A percentile compares a stretch with the other conserved stretches of the same genome.
Evolutionary conservation across 1,284 basidiomycete genomes (phyloP).

Genomic region (Wallemia mellicola): DNA sequence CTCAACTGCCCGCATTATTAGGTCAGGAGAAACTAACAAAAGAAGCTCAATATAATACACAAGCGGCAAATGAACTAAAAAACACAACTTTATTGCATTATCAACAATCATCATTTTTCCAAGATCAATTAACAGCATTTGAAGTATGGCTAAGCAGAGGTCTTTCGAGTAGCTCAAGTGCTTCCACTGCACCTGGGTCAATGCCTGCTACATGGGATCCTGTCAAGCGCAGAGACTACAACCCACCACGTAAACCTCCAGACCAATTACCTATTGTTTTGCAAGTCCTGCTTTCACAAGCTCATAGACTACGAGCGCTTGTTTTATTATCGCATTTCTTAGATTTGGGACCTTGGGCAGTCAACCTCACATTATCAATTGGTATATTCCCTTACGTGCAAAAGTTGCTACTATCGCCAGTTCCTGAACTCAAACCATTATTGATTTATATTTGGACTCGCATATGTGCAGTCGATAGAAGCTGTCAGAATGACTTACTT

Average conservation of each 20-base stretch:
- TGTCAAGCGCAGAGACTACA: conserved; percentile 23
- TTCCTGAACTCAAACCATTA: conserved; percentile 82
- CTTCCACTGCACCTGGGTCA: conserved; percentile 2
- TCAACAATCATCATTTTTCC: conserved; percentile 73
- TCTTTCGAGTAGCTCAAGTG: conserved; percentile 23
- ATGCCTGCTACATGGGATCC: conserved; percentile 3
- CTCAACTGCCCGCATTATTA: conserved; percentile 69
- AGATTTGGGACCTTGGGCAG: conserved; percentile 93
- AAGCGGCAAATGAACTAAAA: not conserved
- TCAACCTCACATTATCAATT: conserved; percentile 84
- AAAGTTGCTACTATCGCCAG: conserved; percentile 77
- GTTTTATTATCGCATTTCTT: conserved; percentile 94
- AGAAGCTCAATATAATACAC: conserved; percentile 9
- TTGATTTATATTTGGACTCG: conserved; percentile 97
- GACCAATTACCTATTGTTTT: conserved; percentile 92
- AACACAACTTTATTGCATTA: conserved; percentile 21
- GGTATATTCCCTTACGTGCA: conserved; percentile 98
- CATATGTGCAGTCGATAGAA: conserved; percentile 77
- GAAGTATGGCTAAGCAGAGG: conserved; percentile 92
- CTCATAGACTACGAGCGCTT: conserved; percentile 75
- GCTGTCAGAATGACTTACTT: conserved; percentile 68
- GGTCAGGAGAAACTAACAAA: conserved; percentile 25
- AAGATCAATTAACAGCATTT: conserved; percentile 86
- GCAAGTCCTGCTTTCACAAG: conserved; percentile 84
- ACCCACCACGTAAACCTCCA: conserved; percentile 50